These are phyloP conservation scores for Cadophora gregata DNA, from an alignment of 2,329 filamentous ascomycete species.

Conservation along the genomic window DNA sequence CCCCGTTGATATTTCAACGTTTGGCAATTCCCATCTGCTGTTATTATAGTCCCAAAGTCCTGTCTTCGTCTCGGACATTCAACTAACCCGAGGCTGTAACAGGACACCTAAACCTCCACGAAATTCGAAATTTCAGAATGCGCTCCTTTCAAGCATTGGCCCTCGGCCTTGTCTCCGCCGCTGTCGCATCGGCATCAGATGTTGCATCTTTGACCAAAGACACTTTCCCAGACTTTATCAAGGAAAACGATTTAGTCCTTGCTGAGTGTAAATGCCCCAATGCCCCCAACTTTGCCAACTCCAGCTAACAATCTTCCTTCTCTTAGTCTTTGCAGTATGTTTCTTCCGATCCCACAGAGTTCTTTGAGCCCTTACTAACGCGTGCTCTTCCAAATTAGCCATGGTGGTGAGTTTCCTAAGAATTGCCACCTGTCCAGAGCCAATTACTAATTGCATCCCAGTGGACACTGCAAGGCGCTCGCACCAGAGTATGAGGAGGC, in stretches of 20 bases:
- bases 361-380: constrained; percentile 38
- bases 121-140: constrained; percentile 36
- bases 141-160: constrained; percentile 43
- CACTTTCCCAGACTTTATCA: constrained; percentile 86
- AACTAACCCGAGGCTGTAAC: constrained; percentile 32
- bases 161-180: constrained; percentile 48
- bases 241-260: constrained; percentile 84
- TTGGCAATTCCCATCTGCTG: background rate
- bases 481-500: constrained; percentile 91
- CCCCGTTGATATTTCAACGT: background rate
- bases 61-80: background rate
- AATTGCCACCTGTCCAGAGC: constrained; percentile 31
- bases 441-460: constrained; percentile 40
- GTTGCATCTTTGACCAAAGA: constrained; percentile 85
- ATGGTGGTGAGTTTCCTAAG: constrained; percentile 44
- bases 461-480: constrained; percentile 96
- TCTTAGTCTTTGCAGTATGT: constrained; percentile 89
- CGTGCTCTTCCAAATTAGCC: constrained; percentile 38
- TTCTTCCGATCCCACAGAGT: constrained; percentile 51
- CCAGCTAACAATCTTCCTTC: constrained; percentile 31
- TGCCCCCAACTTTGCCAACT: constrained; percentile 18
- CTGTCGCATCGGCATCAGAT: constrained; percentile 74
- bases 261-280: constrained; percentile 85
- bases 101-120: constrained; percentile 20
- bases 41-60: background rate